Evolutionary conservation across 495 filamentous ascomycete species (phyloP).

Genomic region (Neurospora sp.): DNA sequence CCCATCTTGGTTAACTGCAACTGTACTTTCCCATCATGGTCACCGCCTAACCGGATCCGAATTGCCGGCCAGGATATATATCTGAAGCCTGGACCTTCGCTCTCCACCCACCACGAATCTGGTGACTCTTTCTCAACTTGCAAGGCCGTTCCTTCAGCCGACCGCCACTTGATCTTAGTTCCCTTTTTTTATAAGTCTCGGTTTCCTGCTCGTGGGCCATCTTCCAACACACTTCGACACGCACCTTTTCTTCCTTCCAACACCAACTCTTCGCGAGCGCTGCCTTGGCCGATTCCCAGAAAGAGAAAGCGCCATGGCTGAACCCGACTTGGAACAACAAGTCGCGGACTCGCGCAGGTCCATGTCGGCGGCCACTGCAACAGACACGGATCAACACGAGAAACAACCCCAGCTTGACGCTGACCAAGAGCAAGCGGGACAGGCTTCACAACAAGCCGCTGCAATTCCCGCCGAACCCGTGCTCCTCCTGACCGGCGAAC

Average conservation of each 20-base stretch:
- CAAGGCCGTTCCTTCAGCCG: neutral
- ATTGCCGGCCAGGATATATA: neutral
- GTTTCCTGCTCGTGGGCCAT: neutral
- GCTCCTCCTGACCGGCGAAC: slow-evolving; percentile 1
- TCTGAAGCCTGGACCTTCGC: neutral
- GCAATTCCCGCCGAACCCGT: neutral
- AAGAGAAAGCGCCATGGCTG: neutral
- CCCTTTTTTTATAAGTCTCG: neutral
- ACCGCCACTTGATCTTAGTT: neutral
- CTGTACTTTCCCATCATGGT: neutral
- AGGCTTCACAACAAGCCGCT: slow-evolving; percentile 33
- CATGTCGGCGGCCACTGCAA: neutral
- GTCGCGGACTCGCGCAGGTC: neutral
- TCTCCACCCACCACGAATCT: neutral
- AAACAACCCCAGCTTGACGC: neutral
- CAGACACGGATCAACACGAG: neutral
- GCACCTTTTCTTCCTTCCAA: neutral
- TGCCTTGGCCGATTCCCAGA: neutral
- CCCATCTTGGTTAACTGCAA: neutral
- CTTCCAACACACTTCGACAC: neutral
- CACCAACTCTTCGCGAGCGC: neutral
- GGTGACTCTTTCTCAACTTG: neutral
- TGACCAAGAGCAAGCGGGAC: slow-evolving; percentile 18
- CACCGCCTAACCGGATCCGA: neutral
- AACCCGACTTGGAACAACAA: neutral